Percentiles rank a stretch among this genome's conserved stretches.
These are phyloP conservation scores for Pleurotus ostreatus DNA, from an alignment of 768 basidiomycete genomes.

Conservation along the genomic window DNA sequence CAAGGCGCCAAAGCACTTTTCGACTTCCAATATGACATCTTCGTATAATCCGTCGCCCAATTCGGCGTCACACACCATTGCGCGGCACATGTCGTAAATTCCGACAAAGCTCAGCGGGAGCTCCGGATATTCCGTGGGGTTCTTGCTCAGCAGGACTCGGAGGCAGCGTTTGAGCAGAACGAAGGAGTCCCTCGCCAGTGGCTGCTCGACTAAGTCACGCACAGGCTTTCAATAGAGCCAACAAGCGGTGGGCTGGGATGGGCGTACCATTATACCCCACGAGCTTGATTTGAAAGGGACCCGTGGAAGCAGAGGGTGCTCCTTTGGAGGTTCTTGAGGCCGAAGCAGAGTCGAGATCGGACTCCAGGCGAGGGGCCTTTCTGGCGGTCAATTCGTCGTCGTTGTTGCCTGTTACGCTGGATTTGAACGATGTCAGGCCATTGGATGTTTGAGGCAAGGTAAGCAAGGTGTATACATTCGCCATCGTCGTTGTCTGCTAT, in stretches of 20 bases:
- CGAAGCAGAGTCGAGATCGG: slow-evolving; percentile 66
- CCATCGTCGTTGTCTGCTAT: slow-evolving; percentile 20
- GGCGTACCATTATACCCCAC: slow-evolving; percentile 37
- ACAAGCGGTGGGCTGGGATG: not conserved
- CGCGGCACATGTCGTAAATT: slow-evolving; percentile 55
- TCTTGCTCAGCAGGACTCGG: slow-evolving; percentile 35
- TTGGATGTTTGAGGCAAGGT: slow-evolving; percentile 48
- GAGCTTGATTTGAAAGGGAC: slow-evolving; percentile 45
- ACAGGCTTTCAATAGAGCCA: slow-evolving; percentile 2
- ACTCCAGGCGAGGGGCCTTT: slow-evolving; percentile 63
- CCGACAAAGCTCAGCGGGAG: slow-evolving; percentile 49
- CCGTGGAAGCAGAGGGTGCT: slow-evolving; percentile 22
- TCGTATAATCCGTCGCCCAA: slow-evolving; percentile 58
- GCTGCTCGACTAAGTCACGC: slow-evolving; percentile 12
- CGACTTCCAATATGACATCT: slow-evolving; percentile 54
- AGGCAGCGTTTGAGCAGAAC: slow-evolving; percentile 29
- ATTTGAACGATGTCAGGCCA: slow-evolving; percentile 40
- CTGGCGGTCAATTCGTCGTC: slow-evolving; percentile 50
- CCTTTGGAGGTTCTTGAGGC: slow-evolving; percentile 50
- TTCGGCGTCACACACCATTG: slow-evolving; percentile 46
- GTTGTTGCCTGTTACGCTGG: slow-evolving; percentile 24
- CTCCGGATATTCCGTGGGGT: slow-evolving; percentile 18
- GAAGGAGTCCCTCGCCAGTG: slow-evolving; percentile 17
- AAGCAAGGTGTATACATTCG: slow-evolving; percentile 36
- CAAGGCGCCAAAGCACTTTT: slow-evolving; percentile 44